Evolutionary conservation across 768 basidiomycete species (phyloP).

Genomic region (Leccinum aurantiacum): DNA sequence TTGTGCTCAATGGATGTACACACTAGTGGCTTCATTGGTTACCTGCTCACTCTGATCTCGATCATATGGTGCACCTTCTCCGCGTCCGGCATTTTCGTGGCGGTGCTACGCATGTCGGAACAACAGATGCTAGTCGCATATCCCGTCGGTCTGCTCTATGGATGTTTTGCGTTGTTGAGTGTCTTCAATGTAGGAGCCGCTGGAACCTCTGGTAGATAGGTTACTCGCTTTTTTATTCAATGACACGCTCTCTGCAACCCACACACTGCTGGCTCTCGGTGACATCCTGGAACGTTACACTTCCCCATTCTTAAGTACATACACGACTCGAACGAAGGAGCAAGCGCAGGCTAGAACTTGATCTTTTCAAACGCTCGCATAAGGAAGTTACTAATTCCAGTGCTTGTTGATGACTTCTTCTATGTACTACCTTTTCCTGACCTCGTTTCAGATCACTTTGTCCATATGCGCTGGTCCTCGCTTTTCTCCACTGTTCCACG

Average conservation of each 20-base stretch:
- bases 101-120: conserved; percentile 92
- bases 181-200: conserved; percentile 69
- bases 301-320: neutral
- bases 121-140: conserved; percentile 96
- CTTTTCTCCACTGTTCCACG: neutral
- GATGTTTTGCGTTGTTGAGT: conserved; percentile 90
- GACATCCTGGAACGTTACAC: neutral
- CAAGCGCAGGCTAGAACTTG: neutral
- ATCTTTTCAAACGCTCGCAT: too few relatives aligned
- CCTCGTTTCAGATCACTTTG: neutral
- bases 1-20: conserved; percentile 3
- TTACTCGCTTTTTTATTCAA: conserved; percentile 10
- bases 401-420: neutral
- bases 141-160: conserved; percentile 91
- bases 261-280: neutral
- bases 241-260: neutral
- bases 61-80: conserved; percentile 98
- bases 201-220: conserved; percentile 34
- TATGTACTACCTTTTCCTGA: neutral
- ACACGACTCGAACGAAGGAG: neutral
- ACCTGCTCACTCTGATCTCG: conserved; percentile 75
- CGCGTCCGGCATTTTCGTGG: conserved; percentile 93
- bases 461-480: neutral
- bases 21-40: conserved; percentile 77
- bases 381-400: neutral